Evolutionary conservation across 306 rosid species (phyloP).

Genomic region (Prosopis cineraria): DNA sequence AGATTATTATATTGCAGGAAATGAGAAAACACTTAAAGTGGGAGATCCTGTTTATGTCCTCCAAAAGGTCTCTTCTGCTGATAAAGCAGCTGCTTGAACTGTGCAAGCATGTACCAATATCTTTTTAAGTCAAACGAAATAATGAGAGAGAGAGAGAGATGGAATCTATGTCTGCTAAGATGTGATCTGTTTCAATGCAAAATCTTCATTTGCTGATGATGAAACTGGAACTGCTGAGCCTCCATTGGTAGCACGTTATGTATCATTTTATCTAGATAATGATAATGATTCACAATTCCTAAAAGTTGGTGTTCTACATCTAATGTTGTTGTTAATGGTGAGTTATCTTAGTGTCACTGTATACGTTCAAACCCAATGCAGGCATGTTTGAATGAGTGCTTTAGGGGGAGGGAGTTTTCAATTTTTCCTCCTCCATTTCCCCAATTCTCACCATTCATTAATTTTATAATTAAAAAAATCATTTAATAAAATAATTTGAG

Average conservation of each 20-base stretch:
- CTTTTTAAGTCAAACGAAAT: background rate
- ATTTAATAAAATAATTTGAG: no score
- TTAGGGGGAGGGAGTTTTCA: no score
- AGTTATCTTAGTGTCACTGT: no score
- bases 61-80: constrained; percentile 53
- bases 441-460: no score
- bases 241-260: background rate
- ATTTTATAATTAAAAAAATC: no score
- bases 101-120: background rate
- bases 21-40: constrained; percentile 50
- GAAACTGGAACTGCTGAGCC: background rate
- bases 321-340: no score
- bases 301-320: background rate
- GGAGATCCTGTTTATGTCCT: constrained; percentile 68
- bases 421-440: no score
- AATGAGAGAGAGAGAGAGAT: background rate
- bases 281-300: background rate
- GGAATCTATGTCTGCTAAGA: no score
- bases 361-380: no score
- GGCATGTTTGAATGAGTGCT: no score
- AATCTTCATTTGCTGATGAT: no score
- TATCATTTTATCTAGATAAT: background rate
- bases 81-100: constrained; percentile 73
- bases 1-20: constrained; percentile 42
- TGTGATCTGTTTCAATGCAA: background rate